Base-by-base conservation (phyloP, 2,329 filamentous ascomycete species). In the Ceratocystis eucalypticola region DNA sequence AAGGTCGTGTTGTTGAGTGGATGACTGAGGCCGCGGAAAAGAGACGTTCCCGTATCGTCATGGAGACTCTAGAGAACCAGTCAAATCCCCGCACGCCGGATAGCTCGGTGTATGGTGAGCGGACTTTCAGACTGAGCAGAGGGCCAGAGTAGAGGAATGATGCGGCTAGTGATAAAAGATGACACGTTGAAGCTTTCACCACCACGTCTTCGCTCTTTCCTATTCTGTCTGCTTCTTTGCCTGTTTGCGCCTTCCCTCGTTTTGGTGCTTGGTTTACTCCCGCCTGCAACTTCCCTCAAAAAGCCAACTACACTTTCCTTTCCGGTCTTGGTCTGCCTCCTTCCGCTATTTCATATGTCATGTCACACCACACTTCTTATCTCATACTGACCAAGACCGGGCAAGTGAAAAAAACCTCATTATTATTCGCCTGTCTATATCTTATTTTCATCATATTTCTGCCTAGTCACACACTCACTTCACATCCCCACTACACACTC, bases 1-100 rank as follows among this genome's bases (percentile, higher is more conserved):
- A 69, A 25, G 69, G 68, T 17, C 66, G 67, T 7, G 66, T 63
- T 20, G 63, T 66, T 45, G 65, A 65, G 44, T 67, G 67, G 67
- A 65, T 68, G 45, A 61, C 61, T 37, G 67, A 68, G 22, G 65
- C 67, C 1, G 67, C 64, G 12, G 66, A 68, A 25, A 62, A 62
- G 48, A 55, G 66, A 30, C 66, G 64, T 1, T 65, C 63, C 3
- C 64, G 64, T 12, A 64, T 66, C 20, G 53, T 68, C 6, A 63
- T 61, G 61, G 63, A 65, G 37, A 25, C 63, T 8, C 12, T 68
- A 4, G 66, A 68, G 25, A 55, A 4, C 8, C 33, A 65, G 61
- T 68, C 64, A 5, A 65, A 53, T 30, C 63, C 66, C 8, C 57
- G 66, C 17, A 65, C 66, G 12, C 66, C 66, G 5, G 61, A 63